Conservation (phyloP, 1,284 basidiomycete genomes). For the Sporisorium iseilematis-ciliati region DNA sequence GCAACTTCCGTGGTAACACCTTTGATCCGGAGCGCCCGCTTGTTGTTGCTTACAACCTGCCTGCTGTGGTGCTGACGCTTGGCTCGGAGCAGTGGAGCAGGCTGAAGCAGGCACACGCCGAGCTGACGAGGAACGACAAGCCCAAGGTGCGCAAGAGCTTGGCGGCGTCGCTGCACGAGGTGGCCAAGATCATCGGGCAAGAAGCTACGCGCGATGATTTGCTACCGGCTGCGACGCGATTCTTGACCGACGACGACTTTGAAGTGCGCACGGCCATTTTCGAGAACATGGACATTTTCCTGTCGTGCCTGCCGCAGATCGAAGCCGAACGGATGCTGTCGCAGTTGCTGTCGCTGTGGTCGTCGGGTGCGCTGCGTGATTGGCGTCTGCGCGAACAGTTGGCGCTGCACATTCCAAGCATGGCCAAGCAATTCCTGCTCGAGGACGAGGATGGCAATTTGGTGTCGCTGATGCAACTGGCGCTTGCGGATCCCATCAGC, state of each 20-base stretch:
- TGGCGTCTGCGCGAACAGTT: conserved; percentile 87
- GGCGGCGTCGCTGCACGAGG: conserved; percentile 87
- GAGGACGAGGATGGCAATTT: conserved; percentile 66
- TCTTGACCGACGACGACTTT: conserved; percentile 76
- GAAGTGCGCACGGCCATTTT: conserved; percentile 75
- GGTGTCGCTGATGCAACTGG: conserved; percentile 75
- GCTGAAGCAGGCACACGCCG: conserved; percentile 79
- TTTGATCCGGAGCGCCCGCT: conserved; percentile 80
- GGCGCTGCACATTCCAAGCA: conserved; percentile 74
- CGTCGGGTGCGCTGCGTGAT: conserved; percentile 75
- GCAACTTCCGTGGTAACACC: conserved; percentile 42
- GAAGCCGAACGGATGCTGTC: conserved; percentile 75
- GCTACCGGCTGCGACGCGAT: conserved; percentile 74
- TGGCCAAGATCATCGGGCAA: conserved; percentile 85
- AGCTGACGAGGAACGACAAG: conserved; percentile 74
- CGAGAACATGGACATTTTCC: conserved; percentile 70
- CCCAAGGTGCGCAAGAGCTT: conserved; percentile 80
- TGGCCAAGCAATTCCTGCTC: conserved; percentile 71
- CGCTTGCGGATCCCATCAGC: conserved; percentile 83
- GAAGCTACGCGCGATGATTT: conserved; percentile 80
- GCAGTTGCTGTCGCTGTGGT: conserved; percentile 77
- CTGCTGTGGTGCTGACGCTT: conserved; percentile 87
- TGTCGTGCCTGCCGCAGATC: conserved; percentile 74
- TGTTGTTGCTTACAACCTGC: conserved; percentile 93
- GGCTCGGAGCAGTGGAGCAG: conserved; percentile 82